These are phyloP conservation scores for Neospermospora avenae DNA, from an alignment of 2,329 filamentous ascomycete species.

Conservation along the genomic window DNA sequence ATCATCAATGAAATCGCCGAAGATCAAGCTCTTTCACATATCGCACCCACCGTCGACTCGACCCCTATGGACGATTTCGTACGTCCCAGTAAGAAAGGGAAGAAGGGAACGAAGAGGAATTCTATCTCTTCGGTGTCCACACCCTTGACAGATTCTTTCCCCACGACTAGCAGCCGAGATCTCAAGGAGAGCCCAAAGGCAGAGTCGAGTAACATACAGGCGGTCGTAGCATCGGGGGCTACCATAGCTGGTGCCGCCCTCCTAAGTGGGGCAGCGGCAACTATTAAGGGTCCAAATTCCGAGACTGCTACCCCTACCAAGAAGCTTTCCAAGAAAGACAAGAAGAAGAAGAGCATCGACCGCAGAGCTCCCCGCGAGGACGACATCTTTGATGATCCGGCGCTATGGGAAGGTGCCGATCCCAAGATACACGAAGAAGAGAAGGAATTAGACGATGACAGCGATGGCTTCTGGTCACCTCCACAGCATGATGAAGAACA, in stretches of 20 bases:
- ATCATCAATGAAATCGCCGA: conserved; percentile 32
- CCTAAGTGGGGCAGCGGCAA: conserved; percentile 2
- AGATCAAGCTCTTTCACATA: conserved; percentile 33
- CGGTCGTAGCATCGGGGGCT: conserved; percentile 17
- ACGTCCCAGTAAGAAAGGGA: conserved; percentile 38
- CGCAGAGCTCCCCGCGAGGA: conserved; percentile 41
- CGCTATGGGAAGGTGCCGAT: conserved; percentile 44
- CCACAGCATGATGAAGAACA: conserved; percentile 23
- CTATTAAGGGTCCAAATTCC: background rate
- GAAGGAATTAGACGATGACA: conserved; percentile 22
- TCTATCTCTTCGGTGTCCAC: conserved; percentile 11
- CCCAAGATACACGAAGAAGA: conserved; percentile 33
- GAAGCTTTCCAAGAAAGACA: conserved; percentile 38
- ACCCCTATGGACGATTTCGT: conserved; percentile 25
- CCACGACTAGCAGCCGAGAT: background rate
- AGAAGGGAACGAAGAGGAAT: conserved; percentile 38
- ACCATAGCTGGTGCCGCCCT: conserved; percentile 22
- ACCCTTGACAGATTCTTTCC: conserved; percentile 6
- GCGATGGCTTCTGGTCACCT: conserved; percentile 37
- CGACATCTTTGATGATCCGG: conserved; percentile 45
- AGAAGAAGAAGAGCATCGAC: conserved; percentile 40
- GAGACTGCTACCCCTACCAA: conserved; percentile 37
- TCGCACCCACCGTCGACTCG: conserved; percentile 28
- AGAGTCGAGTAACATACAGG: conserved; percentile 14
- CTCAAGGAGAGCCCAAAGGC: conserved; percentile 25